Percentiles rank a stretch among this genome's conserved stretches.
phyloP scores from a whole-genome alignment of 495 filamentous ascomycete genomes.

The Cryomyces minteri region DNA sequence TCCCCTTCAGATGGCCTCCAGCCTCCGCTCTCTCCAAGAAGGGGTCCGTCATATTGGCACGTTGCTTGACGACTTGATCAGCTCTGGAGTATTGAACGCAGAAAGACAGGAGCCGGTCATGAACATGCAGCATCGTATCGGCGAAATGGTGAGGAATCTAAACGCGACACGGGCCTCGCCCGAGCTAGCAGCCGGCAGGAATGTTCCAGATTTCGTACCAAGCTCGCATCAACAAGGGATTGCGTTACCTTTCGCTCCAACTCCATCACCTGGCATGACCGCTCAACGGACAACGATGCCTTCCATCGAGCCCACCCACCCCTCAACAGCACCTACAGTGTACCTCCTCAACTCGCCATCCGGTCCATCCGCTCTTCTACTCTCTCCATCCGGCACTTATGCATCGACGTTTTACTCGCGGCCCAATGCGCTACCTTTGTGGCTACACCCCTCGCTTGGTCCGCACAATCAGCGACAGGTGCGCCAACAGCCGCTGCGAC shows the following conservation, averaged over 20 bases:
- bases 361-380: slow-evolving; percentile 13
- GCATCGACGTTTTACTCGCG: not conserved
- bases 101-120: too few species aligned
- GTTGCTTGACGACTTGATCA: too few species aligned
- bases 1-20: too few species aligned
- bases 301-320: not conserved
- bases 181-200: not conserved
- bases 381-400: slow-evolving; percentile 12
- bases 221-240: not conserved
- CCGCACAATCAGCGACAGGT: too few species aligned
- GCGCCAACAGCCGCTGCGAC: too few species aligned
- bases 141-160: not conserved
- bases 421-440: too few species aligned
- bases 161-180: slow-evolving; percentile 2
- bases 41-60: too few species aligned
- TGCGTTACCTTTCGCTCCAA: not conserved
- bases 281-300: not conserved
- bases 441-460: not conserved
- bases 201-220: not conserved
- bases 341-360: slow-evolving; percentile 14
- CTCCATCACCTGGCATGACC: not conserved
- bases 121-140: too few species aligned
- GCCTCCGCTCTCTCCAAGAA: too few species aligned
- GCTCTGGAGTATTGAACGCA: too few species aligned
- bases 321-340: slow-evolving; percentile 1